Percentiles rank a stretch among this genome's conserved stretches.
Conservation (phyloP, 1,284 basidiomycete genomes). For the Ganoderma multipileum region DNA sequence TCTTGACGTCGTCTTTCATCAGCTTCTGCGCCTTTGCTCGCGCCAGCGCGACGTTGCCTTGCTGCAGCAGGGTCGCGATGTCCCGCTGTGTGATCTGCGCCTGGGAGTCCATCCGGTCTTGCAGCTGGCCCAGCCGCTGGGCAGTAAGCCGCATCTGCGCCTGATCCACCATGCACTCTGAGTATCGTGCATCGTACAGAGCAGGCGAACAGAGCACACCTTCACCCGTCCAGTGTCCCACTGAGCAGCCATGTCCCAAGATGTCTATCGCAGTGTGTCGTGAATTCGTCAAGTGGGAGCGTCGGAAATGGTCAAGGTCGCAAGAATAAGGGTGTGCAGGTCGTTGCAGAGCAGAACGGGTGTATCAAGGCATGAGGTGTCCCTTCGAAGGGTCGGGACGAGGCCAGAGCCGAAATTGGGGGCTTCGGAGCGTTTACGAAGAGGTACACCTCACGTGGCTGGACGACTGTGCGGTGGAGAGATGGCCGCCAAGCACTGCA, state of each 20-base stretch:
- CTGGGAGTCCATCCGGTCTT: conserved; percentile 71
- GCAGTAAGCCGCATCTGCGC: conserved; percentile 67
- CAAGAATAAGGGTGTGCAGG: not conserved
- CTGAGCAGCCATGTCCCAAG: conserved; percentile 24
- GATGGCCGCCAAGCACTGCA: not conserved
- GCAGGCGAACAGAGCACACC: conserved; percentile 39
- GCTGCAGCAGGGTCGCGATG: conserved; percentile 68
- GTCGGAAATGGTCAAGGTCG: not conserved
- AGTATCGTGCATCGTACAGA: conserved; percentile 4
- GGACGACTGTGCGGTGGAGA: not conserved
- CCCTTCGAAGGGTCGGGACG: conserved; percentile 1
- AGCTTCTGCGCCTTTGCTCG: conserved; percentile 73
- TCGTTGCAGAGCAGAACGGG: not conserved
- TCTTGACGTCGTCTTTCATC: conserved; percentile 66
- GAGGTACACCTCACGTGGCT: conserved; percentile 14
- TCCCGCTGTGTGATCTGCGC: conserved; percentile 66
- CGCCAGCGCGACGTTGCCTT: conserved; percentile 65
- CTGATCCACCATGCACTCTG: conserved; percentile 43
- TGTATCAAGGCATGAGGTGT: conserved; percentile 14
- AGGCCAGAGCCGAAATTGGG: conserved; percentile 7
- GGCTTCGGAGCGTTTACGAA: conserved; percentile 1
- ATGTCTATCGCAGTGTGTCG: conserved; percentile 13
- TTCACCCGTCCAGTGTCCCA: conserved; percentile 57
- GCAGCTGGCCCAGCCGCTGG: conserved; percentile 70
- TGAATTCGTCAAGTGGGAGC: conserved; percentile 1